These are phyloP conservation scores for Rubroshorea leprosula DNA, from an alignment of 345 rosid species.

Conservation along the genomic window DNA sequence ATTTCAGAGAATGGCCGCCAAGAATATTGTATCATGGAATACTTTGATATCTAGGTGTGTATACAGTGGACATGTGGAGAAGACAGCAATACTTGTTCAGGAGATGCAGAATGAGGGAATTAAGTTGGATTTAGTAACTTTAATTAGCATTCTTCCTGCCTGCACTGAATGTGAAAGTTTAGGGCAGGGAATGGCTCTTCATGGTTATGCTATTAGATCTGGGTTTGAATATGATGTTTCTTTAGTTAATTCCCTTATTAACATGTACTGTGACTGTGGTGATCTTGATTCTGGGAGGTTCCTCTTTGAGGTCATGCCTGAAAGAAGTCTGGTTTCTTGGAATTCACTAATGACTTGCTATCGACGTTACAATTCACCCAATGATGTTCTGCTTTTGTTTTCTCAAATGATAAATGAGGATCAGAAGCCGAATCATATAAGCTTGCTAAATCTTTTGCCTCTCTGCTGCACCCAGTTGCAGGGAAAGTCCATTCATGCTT, in stretches of 20 bases:
- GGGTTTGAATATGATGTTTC: constrained; percentile 28
- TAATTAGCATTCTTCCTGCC: constrained; percentile 25
- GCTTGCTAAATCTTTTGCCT: constrained; percentile 28
- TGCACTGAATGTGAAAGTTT: constrained; percentile 12
- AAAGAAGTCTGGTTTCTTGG: constrained; percentile 40
- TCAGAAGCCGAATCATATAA: constrained; percentile 32
- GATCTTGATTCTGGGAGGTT: constrained; percentile 25
- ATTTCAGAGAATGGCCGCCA: constrained; percentile 26
- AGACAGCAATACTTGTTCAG: constrained; percentile 29
- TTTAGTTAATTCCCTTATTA: constrained; percentile 36
- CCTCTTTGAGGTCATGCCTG: constrained; percentile 31
- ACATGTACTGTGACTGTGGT: constrained; percentile 39
- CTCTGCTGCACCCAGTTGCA: constrained; percentile 28
- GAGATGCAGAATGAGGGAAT: constrained; percentile 36
- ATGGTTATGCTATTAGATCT: constrained; percentile 44
- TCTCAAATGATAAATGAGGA: constrained; percentile 29
- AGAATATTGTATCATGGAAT: constrained; percentile 37
- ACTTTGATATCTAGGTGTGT: constrained; percentile 33
- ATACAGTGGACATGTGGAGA: constrained; percentile 29
- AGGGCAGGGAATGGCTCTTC: constrained; percentile 49
- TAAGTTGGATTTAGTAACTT: constrained; percentile 40
- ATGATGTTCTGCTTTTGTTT: constrained; percentile 28
- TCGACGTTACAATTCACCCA: constrained; percentile 20
- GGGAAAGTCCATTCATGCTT: constrained; percentile 40
- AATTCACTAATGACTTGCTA: constrained; percentile 43